phyloP scores from a whole-genome alignment of 2,329 filamentous ascomycete genomes.

The Blastomyces gilchristii region DNA sequence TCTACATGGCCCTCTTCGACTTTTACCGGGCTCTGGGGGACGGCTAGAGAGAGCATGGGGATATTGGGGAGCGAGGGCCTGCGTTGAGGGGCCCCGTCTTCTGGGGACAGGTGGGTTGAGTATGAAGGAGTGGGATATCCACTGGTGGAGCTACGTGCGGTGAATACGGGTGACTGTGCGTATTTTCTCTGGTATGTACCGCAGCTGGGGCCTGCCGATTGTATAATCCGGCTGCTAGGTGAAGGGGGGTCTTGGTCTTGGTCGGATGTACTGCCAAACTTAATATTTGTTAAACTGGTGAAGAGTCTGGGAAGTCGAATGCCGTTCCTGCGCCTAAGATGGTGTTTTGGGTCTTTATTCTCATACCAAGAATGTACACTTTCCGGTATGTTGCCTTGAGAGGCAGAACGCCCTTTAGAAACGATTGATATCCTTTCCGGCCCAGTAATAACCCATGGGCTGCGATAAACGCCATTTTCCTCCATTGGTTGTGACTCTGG shows the following conservation, averaged over 20 bases:
- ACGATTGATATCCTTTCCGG: slow-evolving; percentile 14
- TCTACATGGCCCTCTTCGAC: slow-evolving; percentile 17
- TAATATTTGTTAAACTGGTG: slow-evolving; percentile 10
- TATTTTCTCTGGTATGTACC: slow-evolving; percentile 1
- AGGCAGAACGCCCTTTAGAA: slow-evolving; percentile 15
- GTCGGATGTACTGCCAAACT: background rate
- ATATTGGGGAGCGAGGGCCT: background rate
- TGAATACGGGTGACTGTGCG: background rate
- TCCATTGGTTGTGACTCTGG: background rate
- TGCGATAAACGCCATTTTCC: slow-evolving; percentile 6
- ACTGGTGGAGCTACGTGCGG: background rate
- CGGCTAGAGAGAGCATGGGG: slow-evolving; percentile 6
- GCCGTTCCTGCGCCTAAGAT: slow-evolving; percentile 16
- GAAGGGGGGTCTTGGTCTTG: slow-evolving; percentile 1
- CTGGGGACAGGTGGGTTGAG: slow-evolving; percentile 13
- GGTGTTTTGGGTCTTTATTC: slow-evolving; percentile 5
- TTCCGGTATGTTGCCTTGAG: slow-evolving; percentile 14
- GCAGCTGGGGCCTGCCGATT: slow-evolving; percentile 15
- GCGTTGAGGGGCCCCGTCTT: background rate
- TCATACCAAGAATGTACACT: background rate
- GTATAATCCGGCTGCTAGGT: background rate
- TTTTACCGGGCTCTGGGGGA: slow-evolving; percentile 11
- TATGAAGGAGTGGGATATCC: background rate
- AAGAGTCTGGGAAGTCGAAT: slow-evolving; percentile 18
- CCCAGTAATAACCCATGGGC: slow-evolving; percentile 15